phyloP scores from a whole-genome alignment of 306 rosid genomes.

The Acacia melanoxylon region DNA sequence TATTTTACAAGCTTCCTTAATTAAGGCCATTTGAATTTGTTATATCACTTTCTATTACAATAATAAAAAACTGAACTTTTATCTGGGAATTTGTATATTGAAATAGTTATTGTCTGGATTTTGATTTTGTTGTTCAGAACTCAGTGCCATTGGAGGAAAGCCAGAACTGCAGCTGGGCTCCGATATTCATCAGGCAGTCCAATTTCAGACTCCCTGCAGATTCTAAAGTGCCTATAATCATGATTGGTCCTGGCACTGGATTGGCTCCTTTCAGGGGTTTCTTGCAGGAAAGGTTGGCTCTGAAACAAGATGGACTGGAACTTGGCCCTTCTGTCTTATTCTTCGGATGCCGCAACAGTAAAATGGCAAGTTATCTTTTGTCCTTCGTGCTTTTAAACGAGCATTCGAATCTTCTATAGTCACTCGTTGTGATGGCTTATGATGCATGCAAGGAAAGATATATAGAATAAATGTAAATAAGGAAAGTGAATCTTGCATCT shows the following conservation, averaged over 20 bases:
- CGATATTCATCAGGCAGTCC: slow-evolving; percentile 90
- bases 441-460: neutral
- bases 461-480: neutral
- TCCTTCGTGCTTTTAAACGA: neutral
- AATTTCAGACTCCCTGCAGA: slow-evolving; percentile 90
- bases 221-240: slow-evolving; percentile 74
- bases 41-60: slow-evolving; percentile 1
- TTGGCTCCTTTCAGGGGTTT: slow-evolving; percentile 99
- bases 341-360: slow-evolving; percentile 93
- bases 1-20: slow-evolving; percentile 18
- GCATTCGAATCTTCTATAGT: neutral
- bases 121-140: slow-evolving; percentile 51
- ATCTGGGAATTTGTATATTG: neutral
- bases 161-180: slow-evolving; percentile 87
- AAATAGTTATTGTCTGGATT: neutral
- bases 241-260: slow-evolving; percentile 99
- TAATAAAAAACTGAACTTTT: neutral
- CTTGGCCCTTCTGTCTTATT: slow-evolving; percentile 77
- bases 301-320: slow-evolving; percentile 71
- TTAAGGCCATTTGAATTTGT: slow-evolving; percentile 24
- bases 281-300: slow-evolving; percentile 91
- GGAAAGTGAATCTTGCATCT: neutral
- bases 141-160: slow-evolving; percentile 69
- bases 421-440: neutral
- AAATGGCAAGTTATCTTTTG: slow-evolving; percentile 55